Base-by-base conservation (phyloP, 345 rosid species). In the Aquilaria sinensis region DNA sequence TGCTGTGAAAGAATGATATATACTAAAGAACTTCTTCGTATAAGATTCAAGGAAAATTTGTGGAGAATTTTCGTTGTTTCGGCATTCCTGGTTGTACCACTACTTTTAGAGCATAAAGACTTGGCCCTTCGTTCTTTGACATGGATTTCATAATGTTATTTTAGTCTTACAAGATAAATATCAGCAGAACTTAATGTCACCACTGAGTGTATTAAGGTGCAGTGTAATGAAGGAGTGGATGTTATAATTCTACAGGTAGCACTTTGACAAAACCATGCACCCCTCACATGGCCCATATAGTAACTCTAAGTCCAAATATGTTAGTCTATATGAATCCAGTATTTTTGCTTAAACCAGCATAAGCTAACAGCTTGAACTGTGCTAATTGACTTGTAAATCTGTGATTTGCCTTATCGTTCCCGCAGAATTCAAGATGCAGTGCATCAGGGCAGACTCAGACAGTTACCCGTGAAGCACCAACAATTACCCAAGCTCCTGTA, bases 401-500 rank as follows among this genome's bases (percentile, higher is more conserved):
- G 51, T 52, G 43, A 52, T 13, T 12, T 63, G 58, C 4, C 55
- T 29, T 31, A 29, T 51, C 15, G 60, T 64, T 52, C 53, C 58
- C 74, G 83, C 84, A 89, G 91, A 82, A 75, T 62, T 81, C 88
- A 8, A 80, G 76, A 67, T 85, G 90, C 68, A 82, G 85, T 37
- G 79, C 83, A 30, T 75, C 82, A 29, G 98, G 92, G 63, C 96
- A 92, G 71, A 89, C 97, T 56, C 93, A 89, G 71, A 92, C 98
- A 2, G 61, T 92, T 55, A 78, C 84, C 5, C 83, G 79, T 4
- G 82, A 92, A 71, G 82, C 96, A 16, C 96, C 91, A 45, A 87
- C 96, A 30, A 84, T 89, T 53, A 92, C 97, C 33, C 85, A 83
- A 76, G 96, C 98, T 70, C 98, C 94, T 60, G 80, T 70, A 10